Percentiles rank a stretch among this genome's conserved stretches.
These are phyloP conservation scores for Cladosporium sp. DNA, from an alignment of 2,329 filamentous ascomycete genomes.

Conservation along the genomic window DNA sequence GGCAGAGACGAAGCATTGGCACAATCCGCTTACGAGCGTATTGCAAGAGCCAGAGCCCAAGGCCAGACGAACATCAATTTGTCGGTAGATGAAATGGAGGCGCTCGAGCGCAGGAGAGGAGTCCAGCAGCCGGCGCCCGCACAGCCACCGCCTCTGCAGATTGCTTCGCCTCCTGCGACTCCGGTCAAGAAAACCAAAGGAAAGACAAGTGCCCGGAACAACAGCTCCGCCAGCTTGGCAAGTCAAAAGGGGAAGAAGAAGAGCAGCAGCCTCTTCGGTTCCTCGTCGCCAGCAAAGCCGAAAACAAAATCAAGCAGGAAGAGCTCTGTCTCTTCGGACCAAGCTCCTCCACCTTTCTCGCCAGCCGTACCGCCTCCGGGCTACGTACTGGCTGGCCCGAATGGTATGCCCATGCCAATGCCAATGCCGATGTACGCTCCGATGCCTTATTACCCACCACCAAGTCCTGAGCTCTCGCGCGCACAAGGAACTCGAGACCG, in stretches of 20 bases:
- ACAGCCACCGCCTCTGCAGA: constrained; percentile 19
- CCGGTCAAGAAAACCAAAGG: constrained; percentile 29
- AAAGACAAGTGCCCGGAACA: constrained; percentile 33
- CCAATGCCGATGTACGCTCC: constrained; percentile 37
- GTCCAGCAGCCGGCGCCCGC: constrained; percentile 33
- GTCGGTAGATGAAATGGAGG: constrained; percentile 75
- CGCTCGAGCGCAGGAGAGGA: constrained; percentile 65
- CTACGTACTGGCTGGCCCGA: constrained; percentile 50
- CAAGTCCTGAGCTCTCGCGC: constrained; percentile 27
- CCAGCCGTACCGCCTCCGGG: constrained; percentile 40
- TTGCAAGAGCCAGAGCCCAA: constrained; percentile 72
- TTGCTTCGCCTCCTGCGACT: constrained; percentile 19
- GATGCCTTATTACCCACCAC: constrained; percentile 31
- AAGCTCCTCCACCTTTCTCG: constrained; percentile 20
- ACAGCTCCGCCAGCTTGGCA: constrained; percentile 39
- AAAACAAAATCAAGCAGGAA: constrained; percentile 36
- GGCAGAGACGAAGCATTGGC: constrained; percentile 75
- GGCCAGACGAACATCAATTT: constrained; percentile 80
- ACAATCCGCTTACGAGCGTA: constrained; percentile 75
- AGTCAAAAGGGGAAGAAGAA: constrained; percentile 38
- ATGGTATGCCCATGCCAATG: constrained; percentile 47
- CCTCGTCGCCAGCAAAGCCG: constrained; percentile 34
- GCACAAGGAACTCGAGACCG: constrained; percentile 20
- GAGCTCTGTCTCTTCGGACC: constrained; percentile 26
- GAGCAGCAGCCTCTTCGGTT: constrained; percentile 32